A percentile compares a stretch with the other conserved stretches of the same genome.
These are phyloP conservation scores for Fragaria vesca DNA, from an alignment of 306 rosid species.

Conservation along the genomic window DNA sequence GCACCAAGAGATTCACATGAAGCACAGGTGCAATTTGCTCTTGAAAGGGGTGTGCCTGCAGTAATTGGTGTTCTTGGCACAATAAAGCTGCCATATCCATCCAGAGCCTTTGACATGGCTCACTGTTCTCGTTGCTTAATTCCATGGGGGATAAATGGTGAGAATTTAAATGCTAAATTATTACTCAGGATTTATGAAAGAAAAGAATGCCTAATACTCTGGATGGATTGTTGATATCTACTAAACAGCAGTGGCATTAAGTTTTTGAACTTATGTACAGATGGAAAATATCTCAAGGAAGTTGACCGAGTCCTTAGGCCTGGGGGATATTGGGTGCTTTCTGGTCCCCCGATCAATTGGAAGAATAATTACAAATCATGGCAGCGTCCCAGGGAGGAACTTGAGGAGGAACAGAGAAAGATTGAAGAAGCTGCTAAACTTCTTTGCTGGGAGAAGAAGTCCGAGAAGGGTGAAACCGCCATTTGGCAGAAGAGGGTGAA, in stretches of 20 bases:
- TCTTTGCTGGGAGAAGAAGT: conserved; percentile 97
- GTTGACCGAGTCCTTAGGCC: conserved; percentile 97
- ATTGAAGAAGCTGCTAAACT: conserved; percentile 80
- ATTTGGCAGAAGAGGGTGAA: conserved; percentile 81
- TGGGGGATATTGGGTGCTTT: conserved; percentile 98
- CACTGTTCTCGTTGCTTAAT: conserved; percentile 98
- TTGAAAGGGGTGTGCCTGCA: conserved; percentile 94
- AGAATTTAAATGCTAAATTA: conserved; percentile 24
- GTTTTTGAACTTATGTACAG: conserved; percentile 34
- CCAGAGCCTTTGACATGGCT: conserved; percentile 96
- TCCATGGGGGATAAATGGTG: conserved; percentile 92
- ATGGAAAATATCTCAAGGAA: conserved; percentile 85
- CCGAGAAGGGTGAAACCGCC: conserved; percentile 77
- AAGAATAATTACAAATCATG: conserved; percentile 70
- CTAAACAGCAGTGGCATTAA: neutral
- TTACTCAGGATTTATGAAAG: neutral
- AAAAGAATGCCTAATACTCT: neutral
- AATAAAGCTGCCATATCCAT: conserved; percentile 83
- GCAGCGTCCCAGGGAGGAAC: conserved; percentile 89
- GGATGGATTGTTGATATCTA: neutral
- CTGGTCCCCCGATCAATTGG: conserved; percentile 98
- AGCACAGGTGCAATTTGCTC: conserved; percentile 98
- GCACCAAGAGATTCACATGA: conserved; percentile 96
- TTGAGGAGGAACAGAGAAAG: conserved; percentile 73
- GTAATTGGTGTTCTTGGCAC: conserved; percentile 92